phyloP scores from a whole-genome alignment of 2,329 filamentous ascomycete genomes.

The Penicillium sp. region DNA sequence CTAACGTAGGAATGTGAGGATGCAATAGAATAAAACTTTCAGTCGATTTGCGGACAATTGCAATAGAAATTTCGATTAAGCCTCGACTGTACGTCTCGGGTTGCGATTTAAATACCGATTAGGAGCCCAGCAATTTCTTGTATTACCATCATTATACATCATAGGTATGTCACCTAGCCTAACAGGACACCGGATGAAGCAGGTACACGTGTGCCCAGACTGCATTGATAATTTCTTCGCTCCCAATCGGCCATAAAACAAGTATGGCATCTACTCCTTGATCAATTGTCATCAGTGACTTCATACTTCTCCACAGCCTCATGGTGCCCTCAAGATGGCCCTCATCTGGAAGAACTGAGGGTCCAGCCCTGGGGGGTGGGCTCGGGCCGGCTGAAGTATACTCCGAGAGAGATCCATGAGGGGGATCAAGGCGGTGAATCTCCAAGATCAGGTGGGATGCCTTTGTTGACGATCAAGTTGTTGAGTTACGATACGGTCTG shows the following conservation, averaged over 20 bases:
- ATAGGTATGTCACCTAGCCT: conserved; percentile 37
- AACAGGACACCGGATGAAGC: neutral
- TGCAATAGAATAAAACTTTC: neutral
- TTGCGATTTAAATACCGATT: neutral
- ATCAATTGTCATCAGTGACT: conserved; percentile 19
- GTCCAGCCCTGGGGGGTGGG: conserved; percentile 37
- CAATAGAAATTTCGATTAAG: neutral
- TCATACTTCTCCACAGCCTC: conserved; percentile 26
- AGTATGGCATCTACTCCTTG: conserved; percentile 10
- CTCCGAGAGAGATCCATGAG: conserved; percentile 24
- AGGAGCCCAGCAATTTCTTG: neutral
- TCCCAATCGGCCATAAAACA: conserved; percentile 9
- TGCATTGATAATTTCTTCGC: neutral
- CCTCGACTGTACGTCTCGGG: neutral
- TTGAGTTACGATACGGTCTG: neutral
- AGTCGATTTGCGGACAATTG: neutral
- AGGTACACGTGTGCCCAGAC: neutral
- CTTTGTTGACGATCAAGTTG: conserved; percentile 10
- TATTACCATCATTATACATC: conserved; percentile 42
- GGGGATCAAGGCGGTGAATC: conserved; percentile 24
- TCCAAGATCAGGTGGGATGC: conserved; percentile 6
- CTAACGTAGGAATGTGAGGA: neutral
- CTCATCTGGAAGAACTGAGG: conserved; percentile 24
- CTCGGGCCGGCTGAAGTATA: conserved; percentile 28
- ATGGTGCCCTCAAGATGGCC: conserved; percentile 28